Evolutionary conservation across 2,329 filamentous ascomycete species (phyloP).

Genomic region (Aureobasidium musti): DNA sequence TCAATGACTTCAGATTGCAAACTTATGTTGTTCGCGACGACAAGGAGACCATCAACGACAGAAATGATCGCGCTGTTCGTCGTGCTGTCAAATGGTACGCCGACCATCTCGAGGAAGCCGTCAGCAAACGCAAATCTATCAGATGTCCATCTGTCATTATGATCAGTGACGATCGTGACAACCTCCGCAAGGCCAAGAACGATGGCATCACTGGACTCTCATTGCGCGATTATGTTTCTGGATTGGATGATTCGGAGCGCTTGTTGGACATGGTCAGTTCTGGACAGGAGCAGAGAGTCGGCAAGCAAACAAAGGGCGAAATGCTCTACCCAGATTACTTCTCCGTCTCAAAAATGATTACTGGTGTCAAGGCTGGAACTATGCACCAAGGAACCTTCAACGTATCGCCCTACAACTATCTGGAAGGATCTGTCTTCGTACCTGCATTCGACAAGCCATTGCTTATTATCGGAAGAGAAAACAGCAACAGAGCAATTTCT

Average conservation of each 20-base stretch:
- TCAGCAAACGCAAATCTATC: conserved; percentile 55
- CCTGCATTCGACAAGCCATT: conserved; percentile 87
- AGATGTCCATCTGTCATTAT: conserved; percentile 79
- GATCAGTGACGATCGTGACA: conserved; percentile 90
- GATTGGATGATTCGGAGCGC: conserved; percentile 78
- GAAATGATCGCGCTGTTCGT: conserved; percentile 90
- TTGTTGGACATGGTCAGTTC: conserved; percentile 93
- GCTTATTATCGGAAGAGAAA: conserved; percentile 86
- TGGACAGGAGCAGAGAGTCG: conserved; percentile 66
- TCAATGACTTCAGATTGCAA: conserved; percentile 95
- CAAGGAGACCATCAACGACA: conserved; percentile 90
- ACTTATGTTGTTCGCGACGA: conserved; percentile 75
- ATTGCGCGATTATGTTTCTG: conserved; percentile 72
- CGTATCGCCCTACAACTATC: conserved; percentile 95
- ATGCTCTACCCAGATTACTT: conserved; percentile 88
- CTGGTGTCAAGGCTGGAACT: conserved; percentile 82
- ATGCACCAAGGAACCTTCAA: conserved; percentile 95
- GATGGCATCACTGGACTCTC: conserved; percentile 72
- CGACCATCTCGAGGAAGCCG: conserved; percentile 70
- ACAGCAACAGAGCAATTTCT: conserved; percentile 91
- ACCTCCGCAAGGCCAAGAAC: conserved; percentile 75
- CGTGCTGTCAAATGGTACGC: conserved; percentile 87
- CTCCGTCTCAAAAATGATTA: conserved; percentile 89
- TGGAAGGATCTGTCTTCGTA: conserved; percentile 89
- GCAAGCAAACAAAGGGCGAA: conserved; percentile 65